A percentile compares a stretch with the other conserved stretches of the same genome.
Evolutionary conservation across 148 eudicot genomes (phyloP).

Genomic region (Cornus controversa): DNA sequence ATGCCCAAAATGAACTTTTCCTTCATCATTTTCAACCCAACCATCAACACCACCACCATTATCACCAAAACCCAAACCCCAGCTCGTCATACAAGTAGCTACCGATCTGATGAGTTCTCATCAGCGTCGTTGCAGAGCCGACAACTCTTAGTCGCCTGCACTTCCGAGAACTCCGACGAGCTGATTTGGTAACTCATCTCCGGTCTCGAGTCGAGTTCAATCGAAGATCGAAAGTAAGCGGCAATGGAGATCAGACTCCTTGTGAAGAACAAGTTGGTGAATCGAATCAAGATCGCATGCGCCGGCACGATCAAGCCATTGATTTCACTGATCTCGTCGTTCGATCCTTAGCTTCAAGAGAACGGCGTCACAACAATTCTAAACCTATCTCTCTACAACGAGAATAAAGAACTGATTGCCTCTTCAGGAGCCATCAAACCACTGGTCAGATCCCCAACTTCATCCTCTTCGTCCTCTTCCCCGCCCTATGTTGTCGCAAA

Average conservation of each 20-base stretch:
- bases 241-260: slow-evolving; percentile 71
- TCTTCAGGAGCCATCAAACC: no score
- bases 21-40: no score
- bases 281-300: slow-evolving; percentile 62
- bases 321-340: slow-evolving; percentile 45
- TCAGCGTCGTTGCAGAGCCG: slow-evolving; percentile 48
- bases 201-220: slow-evolving; percentile 45
- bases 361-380: slow-evolving; percentile 81
- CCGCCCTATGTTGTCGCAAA: no score
- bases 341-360: slow-evolving; percentile 63
- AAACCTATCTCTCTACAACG: no score
- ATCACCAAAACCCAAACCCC: no score
- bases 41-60: no score
- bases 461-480: no score
- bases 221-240: slow-evolving; percentile 63
- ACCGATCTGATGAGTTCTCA: slow-evolving; percentile 81
- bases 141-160: slow-evolving; percentile 50
- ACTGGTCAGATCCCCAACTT: no score
- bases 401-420: slow-evolving; percentile 60
- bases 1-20: no score
- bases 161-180: no score
- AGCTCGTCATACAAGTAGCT: no score
- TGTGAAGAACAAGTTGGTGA: slow-evolving; percentile 79
- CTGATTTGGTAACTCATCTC: slow-evolving; percentile 55
- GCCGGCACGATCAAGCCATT: slow-evolving; percentile 77